Evolutionary conservation across 2,329 filamentous ascomycete genomes (phyloP), one percentile per base, ranked within the genome.

Genomic region (Aspergillus jensenii): DNA sequence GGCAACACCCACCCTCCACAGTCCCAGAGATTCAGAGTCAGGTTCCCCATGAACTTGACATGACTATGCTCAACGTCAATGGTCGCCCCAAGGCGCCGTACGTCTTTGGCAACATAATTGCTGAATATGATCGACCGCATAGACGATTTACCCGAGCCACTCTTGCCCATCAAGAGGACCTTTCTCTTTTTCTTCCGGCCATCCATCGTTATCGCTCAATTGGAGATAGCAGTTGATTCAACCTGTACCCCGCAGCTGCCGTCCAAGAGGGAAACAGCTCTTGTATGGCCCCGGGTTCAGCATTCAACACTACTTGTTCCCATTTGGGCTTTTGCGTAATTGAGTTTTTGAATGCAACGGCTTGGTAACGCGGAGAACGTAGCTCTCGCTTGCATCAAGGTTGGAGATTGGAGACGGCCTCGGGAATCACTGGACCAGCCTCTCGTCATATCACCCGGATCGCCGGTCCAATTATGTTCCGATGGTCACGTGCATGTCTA

Each of bases 61-160:
- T 97, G 95, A 62, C 92, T 97, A 70, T 98, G 90, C 77, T 99
- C 95, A 60, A 99, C 95, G 73, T 99, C 95, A 72, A 99, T 98
- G 12, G 95, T 99, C 1, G 95, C 95, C 65, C 95, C 95, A 56
- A 99, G 81, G 58, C 95, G 83, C 40, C 95, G 85, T 6, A 96
- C 96, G 75, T 99, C 95, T 72, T 96, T 92, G 56, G 95, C 95
- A 64, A 98, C 93, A 74, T 97, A 98, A 77, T 98, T 98, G 81
- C 91, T 96, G 78, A 99, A 99, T 74, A 99, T 97, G 71, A 99
- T 98, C 71, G 90, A 95, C 63, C 95, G 86, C 95, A 99, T 99
- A 56, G 92, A 97, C 43, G 93, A 97, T 78, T 99, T 99, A 55
- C 95, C 95, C 0, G 93, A 96, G 55, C 95, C 95, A 62, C 91